Evolutionary conservation across 23 red algal genomes (phyloP).

Genomic region (Gracilaria domingensis): DNA sequence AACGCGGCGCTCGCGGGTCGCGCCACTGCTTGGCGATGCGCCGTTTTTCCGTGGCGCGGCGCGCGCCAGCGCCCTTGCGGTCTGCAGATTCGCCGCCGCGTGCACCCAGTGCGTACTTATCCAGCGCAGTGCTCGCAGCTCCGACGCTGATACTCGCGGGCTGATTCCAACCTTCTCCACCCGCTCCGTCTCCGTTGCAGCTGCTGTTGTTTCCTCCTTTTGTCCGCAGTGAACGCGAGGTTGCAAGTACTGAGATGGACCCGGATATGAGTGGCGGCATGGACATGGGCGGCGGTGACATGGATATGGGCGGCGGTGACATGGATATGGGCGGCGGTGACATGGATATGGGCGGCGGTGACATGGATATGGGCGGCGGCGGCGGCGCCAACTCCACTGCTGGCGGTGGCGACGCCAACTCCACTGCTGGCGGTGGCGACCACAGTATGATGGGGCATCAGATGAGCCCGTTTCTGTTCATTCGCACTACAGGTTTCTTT

Average conservation of each 20-base stretch:
- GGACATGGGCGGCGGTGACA: neutral
- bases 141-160: too few relatives aligned
- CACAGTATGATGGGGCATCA: neutral
- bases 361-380: neutral
- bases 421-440: neutral
- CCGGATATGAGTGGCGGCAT: neutral
- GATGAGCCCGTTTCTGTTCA: slow-evolving; percentile 75
- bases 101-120: too few relatives aligned
- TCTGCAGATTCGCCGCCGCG: too few relatives aligned
- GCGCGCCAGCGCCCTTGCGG: neutral
- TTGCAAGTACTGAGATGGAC: neutral
- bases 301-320: neutral
- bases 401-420: neutral
- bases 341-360: neutral
- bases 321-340: neutral
- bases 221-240: too few relatives aligned
- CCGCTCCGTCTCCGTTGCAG: too few relatives aligned
- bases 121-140: neutral
- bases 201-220: too few relatives aligned
- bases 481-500: slow-evolving; percentile 40
- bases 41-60: neutral
- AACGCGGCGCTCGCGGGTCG: neutral
- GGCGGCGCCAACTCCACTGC: neutral
- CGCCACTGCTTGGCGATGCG: slow-evolving; percentile 2
- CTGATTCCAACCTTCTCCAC: too few relatives aligned